Evolutionary conservation across 2,329 filamentous ascomycete species (phyloP), one percentile per base, ranked within the genome.

Genomic region (Achaetomium macrosporum): DNA sequence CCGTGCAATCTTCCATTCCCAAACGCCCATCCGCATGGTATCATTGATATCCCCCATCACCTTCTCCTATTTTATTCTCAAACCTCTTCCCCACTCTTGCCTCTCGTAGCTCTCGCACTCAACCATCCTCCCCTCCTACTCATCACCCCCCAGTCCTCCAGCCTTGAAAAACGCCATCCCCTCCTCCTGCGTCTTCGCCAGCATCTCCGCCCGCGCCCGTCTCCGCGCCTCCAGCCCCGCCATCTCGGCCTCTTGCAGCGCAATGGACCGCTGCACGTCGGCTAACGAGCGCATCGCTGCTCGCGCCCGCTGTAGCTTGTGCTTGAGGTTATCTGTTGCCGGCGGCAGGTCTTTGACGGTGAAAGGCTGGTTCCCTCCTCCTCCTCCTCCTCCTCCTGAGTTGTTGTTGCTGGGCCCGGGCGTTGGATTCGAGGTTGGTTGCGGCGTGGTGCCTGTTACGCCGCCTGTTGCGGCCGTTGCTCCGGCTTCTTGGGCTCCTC

Each of bases 271-370:
- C 16, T 81, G 73, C 66, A 92, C 81, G 69, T 91, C 88, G 10
- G 85, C 86, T 60, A 93, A 68, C 29, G 74, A 73, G 64, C 77
- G 76, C 48, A 90, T 74, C 61, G 84, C 80, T 33, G 75, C 77
- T 46, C 87, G 78, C 46, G 91, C 90, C 60, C 85, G 85, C 67
- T 90, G 86, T 54, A 97, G 80, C 69, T 89, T 88, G 69, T 91
- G 84, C 69, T 89, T 91, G 62, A 96, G 76, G 35, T 81, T 79
- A 64, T 90, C 87, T 1, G 88, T 87, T 35, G 88, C 89, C 2
- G 83, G 80, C 2, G 87, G 83, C 15, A 97, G 80, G 61, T 95
- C 87, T 68, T 95, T 95, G 57, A 79, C 74, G 12, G 35, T 15
- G 70, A 73, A 40, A 76, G 56, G 53, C 57, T 66, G 65, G 63